Conservation (phyloP, 306 rosid genomes). For the Morella rubra region DNA sequence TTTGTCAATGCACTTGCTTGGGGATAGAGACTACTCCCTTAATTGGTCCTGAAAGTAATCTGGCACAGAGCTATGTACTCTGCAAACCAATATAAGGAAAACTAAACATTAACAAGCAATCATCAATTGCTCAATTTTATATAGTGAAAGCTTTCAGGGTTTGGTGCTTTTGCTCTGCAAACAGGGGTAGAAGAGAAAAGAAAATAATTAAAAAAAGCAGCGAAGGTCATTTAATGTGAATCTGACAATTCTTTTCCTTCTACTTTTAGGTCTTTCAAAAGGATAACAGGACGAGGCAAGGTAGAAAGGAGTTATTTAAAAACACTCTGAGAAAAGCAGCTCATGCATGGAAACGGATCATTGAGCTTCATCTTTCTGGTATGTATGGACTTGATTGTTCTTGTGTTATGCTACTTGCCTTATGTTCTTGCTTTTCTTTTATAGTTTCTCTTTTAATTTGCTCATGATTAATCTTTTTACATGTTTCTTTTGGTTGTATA, state of each 20-base stretch:
- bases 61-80: neutral
- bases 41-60: too few species aligned
- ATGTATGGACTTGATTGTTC: constrained; percentile 3
- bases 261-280: constrained; percentile 65
- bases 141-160: neutral
- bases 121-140: neutral
- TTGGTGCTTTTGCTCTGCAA: neutral
- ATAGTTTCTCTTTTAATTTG: neutral
- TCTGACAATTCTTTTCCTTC: neutral
- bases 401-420: constrained; percentile 12
- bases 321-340: constrained; percentile 80
- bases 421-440: constrained; percentile 15
- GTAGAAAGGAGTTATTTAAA: constrained; percentile 81
- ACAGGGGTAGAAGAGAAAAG: neutral
- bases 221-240: neutral
- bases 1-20: too few species aligned
- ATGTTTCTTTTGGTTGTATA: constrained; percentile 12
- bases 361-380: constrained; percentile 83
- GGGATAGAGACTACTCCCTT: neutral
- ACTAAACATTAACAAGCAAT: neutral
- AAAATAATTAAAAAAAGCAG: neutral
- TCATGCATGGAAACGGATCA: constrained; percentile 79
- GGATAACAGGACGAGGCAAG: constrained; percentile 60
- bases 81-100: neutral
- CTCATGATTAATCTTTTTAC: neutral